These are phyloP conservation scores for Neophaeococcomyces mojaviensis DNA, from an alignment of 2,329 filamentous ascomycete genomes.

Conservation along the genomic window DNA sequence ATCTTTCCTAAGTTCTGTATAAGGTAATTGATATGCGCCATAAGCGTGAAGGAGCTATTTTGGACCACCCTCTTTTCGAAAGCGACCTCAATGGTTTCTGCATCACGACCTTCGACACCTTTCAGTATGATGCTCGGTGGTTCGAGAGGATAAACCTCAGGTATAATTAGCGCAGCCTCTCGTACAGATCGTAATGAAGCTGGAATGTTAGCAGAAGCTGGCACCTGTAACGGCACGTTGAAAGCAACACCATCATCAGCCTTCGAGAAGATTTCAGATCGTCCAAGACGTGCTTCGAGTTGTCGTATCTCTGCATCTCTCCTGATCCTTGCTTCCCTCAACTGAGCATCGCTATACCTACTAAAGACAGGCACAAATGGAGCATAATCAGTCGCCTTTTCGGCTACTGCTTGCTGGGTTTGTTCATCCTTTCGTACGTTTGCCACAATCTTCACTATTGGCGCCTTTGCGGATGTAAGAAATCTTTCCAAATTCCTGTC, in stretches of 20 bases:
- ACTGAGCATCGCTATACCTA: slow-evolving; percentile 43
- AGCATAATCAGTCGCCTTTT: background rate
- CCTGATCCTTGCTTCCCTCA: slow-evolving; percentile 53
- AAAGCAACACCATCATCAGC: slow-evolving; percentile 63
- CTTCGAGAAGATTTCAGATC: slow-evolving; percentile 59
- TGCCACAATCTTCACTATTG: slow-evolving; percentile 62
- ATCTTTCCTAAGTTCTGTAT: slow-evolving; percentile 62
- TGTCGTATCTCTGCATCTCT: slow-evolving; percentile 62
- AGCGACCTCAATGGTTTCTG: slow-evolving; percentile 55
- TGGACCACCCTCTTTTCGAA: slow-evolving; percentile 55
- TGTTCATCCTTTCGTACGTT: slow-evolving; percentile 44
- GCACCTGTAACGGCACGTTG: slow-evolving; percentile 62
- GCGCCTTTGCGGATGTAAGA: slow-evolving; percentile 61
- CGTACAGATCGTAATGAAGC: slow-evolving; percentile 53
- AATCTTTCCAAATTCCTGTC: slow-evolving; percentile 66
- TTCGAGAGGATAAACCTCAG: slow-evolving; percentile 64
- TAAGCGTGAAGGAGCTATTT: slow-evolving; percentile 56
- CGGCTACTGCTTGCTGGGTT: background rate
- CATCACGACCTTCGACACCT: slow-evolving; percentile 53
- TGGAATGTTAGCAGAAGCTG: slow-evolving; percentile 54
- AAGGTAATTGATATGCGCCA: slow-evolving; percentile 68
- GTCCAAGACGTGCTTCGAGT: slow-evolving; percentile 66
- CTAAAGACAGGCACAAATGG: slow-evolving; percentile 9
- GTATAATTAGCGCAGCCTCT: slow-evolving; percentile 61
- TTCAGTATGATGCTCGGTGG: slow-evolving; percentile 59